These are phyloP conservation scores for Mytilinidion resinicola DNA, from an alignment of 495 filamentous ascomycete genomes.

Conservation along the genomic window DNA sequence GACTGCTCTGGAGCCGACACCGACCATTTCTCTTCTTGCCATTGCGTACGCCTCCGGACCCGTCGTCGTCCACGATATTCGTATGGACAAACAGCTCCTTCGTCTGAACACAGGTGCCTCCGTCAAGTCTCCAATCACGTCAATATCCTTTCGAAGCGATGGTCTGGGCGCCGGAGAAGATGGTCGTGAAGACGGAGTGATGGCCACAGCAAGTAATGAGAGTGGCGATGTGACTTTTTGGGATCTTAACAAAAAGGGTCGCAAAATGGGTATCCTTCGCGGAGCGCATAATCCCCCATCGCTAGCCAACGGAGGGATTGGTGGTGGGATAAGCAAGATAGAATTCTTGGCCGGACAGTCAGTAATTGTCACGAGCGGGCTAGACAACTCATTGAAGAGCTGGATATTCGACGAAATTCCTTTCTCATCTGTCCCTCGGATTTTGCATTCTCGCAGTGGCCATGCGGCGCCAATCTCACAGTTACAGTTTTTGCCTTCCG, in stretches of 20 bases:
- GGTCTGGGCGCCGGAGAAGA: conserved; percentile 85
- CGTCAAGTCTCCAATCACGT: conserved; percentile 54
- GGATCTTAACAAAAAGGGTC: conserved; percentile 85
- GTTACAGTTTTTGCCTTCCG: conserved; percentile 73
- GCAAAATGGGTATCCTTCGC: conserved; percentile 72
- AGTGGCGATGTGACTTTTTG: conserved; percentile 89
- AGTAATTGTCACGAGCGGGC: conserved; percentile 78
- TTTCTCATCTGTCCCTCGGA: conserved; percentile 75
- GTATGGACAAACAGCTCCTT: conserved; percentile 63
- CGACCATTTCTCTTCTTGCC: conserved; percentile 78
- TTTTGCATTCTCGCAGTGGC: conserved; percentile 75
- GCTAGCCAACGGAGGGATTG: conserved; percentile 48
- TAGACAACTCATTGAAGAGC: conserved; percentile 87
- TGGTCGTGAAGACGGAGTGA: conserved; percentile 70
- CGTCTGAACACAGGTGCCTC: conserved; percentile 54
- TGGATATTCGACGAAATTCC: conserved; percentile 92
- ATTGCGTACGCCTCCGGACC: conserved; percentile 77
- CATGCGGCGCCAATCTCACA: conserved; percentile 79
- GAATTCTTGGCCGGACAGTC: conserved; percentile 92
- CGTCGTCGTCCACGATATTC: conserved; percentile 72
- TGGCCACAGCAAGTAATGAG: conserved; percentile 68
- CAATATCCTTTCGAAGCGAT: conserved; percentile 86
- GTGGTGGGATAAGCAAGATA: conserved; percentile 61
- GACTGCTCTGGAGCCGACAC: conserved; percentile 73
- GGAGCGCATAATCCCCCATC: conserved; percentile 75